phyloP scores from a whole-genome alignment of 352 stramenopile genomes.

The Blastocystis sp. region DNA sequence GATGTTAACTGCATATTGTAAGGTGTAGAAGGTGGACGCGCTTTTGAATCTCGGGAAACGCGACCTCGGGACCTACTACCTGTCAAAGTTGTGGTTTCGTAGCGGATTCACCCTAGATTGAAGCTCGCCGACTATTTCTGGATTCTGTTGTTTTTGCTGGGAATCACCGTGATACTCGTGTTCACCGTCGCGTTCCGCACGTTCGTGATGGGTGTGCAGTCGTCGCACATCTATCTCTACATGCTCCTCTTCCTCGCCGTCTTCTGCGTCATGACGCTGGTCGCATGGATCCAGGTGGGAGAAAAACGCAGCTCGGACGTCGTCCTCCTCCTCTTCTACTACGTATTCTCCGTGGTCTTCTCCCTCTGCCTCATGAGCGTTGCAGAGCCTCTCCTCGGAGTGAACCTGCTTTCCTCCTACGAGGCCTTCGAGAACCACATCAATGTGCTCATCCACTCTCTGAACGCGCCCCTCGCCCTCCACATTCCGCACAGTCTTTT shows the following conservation, averaged over 20 bases:
- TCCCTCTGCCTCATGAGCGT: slow-evolving; percentile 43
- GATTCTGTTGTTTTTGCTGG: slow-evolving; percentile 25
- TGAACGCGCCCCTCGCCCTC: slow-evolving; percentile 1
- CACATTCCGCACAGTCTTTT: slow-evolving; percentile 3
- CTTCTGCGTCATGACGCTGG: slow-evolving; percentile 28
- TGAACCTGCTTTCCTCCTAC: slow-evolving; percentile 2
- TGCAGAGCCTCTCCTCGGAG: neutral
- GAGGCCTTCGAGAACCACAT: neutral
- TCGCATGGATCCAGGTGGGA: neutral
- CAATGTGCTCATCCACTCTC: neutral
- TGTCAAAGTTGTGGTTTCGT: neutral
- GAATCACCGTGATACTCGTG: slow-evolving; percentile 43
- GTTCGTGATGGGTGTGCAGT: slow-evolving; percentile 42
- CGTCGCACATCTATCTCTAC: slow-evolving; percentile 50
- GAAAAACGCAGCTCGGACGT: neutral
- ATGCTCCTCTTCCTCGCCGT: neutral
- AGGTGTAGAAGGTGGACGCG: slow-evolving; percentile 53
- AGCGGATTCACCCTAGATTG: neutral
- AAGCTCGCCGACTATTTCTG: slow-evolving; percentile 39
- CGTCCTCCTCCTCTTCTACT: slow-evolving; percentile 47
- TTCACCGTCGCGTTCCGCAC: slow-evolving; percentile 1
- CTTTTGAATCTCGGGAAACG: slow-evolving; percentile 46
- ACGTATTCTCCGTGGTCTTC: slow-evolving; percentile 38
- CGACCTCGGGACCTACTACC: slow-evolving; percentile 32
- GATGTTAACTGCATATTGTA: neutral